phyloP scores from a whole-genome alignment of 1,284 basidiomycete genomes.

The Golubevia pallescens region DNA sequence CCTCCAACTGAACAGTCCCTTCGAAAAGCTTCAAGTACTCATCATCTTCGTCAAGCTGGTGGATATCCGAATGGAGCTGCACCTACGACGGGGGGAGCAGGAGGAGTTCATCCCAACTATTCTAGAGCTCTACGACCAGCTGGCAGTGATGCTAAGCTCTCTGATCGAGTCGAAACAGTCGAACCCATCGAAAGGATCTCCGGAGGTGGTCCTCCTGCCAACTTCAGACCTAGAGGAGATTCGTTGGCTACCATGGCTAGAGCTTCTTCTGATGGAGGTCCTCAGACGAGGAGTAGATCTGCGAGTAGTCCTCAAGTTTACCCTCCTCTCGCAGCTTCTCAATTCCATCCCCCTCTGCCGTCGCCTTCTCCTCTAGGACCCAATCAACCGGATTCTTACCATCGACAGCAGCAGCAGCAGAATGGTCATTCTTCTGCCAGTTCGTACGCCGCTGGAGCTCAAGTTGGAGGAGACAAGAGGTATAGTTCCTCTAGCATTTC shows the following conservation, averaged over 20 bases:
- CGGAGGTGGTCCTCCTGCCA: not conserved
- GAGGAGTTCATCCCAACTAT: too few species aligned
- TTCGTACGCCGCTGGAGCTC: not conserved
- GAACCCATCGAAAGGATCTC: too few species aligned
- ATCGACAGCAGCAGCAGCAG: constrained; percentile 5
- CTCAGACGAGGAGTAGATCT: constrained; percentile 28
- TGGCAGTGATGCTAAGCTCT: too few species aligned
- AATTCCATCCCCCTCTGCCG: too few species aligned
- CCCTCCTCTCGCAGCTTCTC: constrained; percentile 1
- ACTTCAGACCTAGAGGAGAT: not conserved
- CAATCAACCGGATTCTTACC: not conserved
- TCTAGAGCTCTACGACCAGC: too few species aligned
- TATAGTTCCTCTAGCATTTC: constrained; percentile 36
- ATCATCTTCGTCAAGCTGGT: constrained; percentile 31
- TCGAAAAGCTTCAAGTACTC: constrained; percentile 40
- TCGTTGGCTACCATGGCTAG: constrained; percentile 10
- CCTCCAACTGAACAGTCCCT: constrained; percentile 20
- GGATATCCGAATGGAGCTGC: not conserved
- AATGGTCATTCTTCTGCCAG: constrained; percentile 1
- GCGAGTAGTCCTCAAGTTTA: constrained; percentile 39
- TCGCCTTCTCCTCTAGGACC: too few species aligned
- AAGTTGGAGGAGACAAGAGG: constrained; percentile 20
- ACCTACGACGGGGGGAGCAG: not conserved
- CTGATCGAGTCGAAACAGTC: too few species aligned
- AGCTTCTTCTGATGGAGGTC: constrained; percentile 24